Evolutionary conservation across 345 rosid genomes (phyloP).

Genomic region (Brassica carinata): DNA sequence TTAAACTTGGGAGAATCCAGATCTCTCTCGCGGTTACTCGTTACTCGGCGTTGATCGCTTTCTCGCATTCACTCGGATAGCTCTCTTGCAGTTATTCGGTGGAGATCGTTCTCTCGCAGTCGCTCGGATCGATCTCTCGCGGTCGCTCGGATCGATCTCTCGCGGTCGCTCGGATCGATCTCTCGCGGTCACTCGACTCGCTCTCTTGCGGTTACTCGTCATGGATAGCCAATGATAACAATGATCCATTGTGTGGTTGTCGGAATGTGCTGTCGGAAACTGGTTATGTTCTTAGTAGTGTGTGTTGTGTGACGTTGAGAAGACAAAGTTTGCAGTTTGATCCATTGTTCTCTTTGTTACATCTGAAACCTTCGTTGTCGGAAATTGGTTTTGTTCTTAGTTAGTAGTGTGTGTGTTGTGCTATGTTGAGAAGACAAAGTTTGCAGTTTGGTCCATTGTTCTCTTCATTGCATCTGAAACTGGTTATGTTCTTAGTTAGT

Average conservation of each 20-base stretch:
- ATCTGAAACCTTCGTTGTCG: neutral
- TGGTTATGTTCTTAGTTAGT: neutral
- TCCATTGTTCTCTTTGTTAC: neutral
- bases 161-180: too few relatives aligned
- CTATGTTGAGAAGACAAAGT: neutral
- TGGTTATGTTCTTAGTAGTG: neutral
- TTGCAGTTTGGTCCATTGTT: neutral
- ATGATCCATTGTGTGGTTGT: neutral
- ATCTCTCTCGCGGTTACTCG: too few relatives aligned
- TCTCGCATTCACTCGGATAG: too few relatives aligned
- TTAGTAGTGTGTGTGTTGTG: neutral
- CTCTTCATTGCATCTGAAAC: neutral
- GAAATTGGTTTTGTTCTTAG: neutral
- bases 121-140: too few relatives aligned
- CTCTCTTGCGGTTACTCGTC: too few relatives aligned
- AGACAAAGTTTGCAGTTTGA: neutral
- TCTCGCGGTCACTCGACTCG: too few relatives aligned
- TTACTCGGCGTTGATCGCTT: too few relatives aligned
- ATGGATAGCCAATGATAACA: too few relatives aligned
- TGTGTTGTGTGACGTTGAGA: neutral
- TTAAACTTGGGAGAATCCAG: too few relatives aligned
- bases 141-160: too few relatives aligned
- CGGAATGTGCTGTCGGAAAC: neutral
- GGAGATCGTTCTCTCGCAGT: too few relatives aligned
- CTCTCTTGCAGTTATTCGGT: too few relatives aligned